A percentile compares a stretch with the other conserved stretches of the same genome.
phyloP scores from a whole-genome alignment of 192 early-diverging fungal species.

The Rhizoclosmatium sp. region DNA sequence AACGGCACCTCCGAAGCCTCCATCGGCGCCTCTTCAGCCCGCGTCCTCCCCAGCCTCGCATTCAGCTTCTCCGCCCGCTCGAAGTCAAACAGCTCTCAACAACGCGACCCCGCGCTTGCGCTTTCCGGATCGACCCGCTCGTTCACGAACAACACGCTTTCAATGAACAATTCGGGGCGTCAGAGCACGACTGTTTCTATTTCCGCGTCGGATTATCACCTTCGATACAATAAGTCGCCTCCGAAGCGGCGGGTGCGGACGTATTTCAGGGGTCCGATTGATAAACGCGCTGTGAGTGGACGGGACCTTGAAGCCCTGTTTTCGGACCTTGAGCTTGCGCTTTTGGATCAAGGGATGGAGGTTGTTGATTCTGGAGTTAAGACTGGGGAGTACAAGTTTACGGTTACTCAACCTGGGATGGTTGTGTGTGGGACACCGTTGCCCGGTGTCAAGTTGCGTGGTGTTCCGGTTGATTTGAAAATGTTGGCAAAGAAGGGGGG shows the following conservation, averaged over 20 bases:
- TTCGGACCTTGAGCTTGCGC: conserved; percentile 11
- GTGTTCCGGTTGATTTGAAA: conserved; percentile 22
- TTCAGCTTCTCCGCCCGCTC: too few species aligned
- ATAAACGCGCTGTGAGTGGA: conserved; percentile 29
- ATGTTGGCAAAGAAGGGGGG: not conserved
- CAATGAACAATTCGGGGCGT: not conserved
- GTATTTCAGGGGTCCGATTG: not conserved
- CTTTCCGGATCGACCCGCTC: too few species aligned
- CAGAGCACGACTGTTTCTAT: not conserved
- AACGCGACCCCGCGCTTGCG: too few species aligned
- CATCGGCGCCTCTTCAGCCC: too few species aligned
- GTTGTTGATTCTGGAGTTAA: not conserved
- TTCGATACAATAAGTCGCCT: not conserved
- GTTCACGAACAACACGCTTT: too few species aligned
- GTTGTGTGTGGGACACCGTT: not conserved
- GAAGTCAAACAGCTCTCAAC: too few species aligned
- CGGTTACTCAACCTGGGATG: conserved; percentile 10
- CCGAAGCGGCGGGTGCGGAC: not conserved
- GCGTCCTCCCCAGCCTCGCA: too few species aligned
- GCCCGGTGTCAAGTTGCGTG: not conserved
- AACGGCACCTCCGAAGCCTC: too few species aligned
- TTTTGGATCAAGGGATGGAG: conserved; percentile 23
- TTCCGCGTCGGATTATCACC: conserved; percentile 19
- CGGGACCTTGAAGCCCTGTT: conserved; percentile 17
- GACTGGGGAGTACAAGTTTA: conserved; percentile 12